phyloP scores from a whole-genome alignment of 2,329 filamentous ascomycete species.

The Coniochaeta prunicola region DNA sequence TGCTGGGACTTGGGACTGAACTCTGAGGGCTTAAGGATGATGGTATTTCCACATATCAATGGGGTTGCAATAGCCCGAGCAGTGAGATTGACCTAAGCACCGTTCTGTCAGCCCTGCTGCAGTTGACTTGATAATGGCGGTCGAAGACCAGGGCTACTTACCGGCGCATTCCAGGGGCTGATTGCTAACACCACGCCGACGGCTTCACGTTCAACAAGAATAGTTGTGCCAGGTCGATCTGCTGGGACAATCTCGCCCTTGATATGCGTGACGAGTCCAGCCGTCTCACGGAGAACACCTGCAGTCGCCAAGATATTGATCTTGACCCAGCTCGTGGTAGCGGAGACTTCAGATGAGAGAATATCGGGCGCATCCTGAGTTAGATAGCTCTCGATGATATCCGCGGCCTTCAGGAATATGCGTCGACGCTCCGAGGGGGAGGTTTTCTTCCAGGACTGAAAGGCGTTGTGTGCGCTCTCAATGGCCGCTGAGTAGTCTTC shows the following conservation, averaged over 20 bases:
- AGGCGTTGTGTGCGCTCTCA: constrained; percentile 54
- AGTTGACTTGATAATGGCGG: too few relatives aligned
- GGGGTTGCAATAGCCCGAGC: constrained; percentile 51
- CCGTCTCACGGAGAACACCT: constrained; percentile 33
- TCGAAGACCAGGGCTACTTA: too few relatives aligned
- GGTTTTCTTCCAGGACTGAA: constrained; percentile 60
- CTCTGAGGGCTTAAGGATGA: constrained; percentile 66
- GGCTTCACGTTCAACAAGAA: constrained; percentile 66
- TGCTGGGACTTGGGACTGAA: constrained; percentile 38
- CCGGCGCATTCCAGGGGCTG: constrained; percentile 60
- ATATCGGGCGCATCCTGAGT: constrained; percentile 53
- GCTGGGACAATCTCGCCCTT: constrained; percentile 25
- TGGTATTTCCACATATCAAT: constrained; percentile 69
- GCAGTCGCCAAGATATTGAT: constrained; percentile 30
- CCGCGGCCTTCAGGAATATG: constrained; percentile 62
- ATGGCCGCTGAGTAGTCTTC: constrained; percentile 20
- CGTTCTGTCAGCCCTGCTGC: too few relatives aligned
- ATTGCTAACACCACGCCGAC: constrained; percentile 74
- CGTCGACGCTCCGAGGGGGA: constrained; percentile 55
- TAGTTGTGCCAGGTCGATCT: constrained; percentile 40
- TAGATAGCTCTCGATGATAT: constrained; percentile 48
- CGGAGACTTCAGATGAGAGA: constrained; percentile 45
- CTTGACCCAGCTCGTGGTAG: constrained; percentile 26
- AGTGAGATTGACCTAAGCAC: constrained; percentile 46
- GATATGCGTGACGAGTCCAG: constrained; percentile 28